Evolutionary conservation across 169 alveolate species (phyloP).

Genomic region (Plasmodium sp.): DNA sequence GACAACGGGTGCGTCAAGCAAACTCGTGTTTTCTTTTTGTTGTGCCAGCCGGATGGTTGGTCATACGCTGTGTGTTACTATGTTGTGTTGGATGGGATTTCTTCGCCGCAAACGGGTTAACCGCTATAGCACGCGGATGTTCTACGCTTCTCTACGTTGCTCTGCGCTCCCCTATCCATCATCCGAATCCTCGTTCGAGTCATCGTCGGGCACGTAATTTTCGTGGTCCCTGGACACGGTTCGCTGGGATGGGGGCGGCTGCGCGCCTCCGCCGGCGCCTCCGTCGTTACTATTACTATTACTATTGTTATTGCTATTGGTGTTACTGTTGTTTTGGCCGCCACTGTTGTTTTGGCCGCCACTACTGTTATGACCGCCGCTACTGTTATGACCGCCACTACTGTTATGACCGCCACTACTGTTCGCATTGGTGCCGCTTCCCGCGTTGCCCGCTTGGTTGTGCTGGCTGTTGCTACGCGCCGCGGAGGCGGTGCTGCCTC

Average conservation of each 20-base stretch:
- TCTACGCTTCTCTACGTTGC: background rate
- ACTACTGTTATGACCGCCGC: background rate
- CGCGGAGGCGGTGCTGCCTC: background rate
- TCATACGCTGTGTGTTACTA: background rate
- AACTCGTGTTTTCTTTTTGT: background rate
- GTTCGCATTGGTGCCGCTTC: conserved; percentile 84
- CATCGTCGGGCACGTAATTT: conserved; percentile 55
- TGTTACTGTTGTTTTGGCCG: too few species aligned
- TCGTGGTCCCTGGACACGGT: conserved; percentile 7
- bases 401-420: conserved; percentile 78
- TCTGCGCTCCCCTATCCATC: background rate
- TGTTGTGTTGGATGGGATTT: background rate
- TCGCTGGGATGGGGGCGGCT: background rate
- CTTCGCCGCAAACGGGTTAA: background rate
- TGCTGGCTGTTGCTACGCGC: background rate
- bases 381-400: background rate
- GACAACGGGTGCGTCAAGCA: background rate
- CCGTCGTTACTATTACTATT: background rate
- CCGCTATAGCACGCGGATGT: background rate
- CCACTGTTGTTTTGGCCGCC: background rate
- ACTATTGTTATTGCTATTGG: background rate
- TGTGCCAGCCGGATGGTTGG: background rate
- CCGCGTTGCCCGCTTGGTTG: conserved; percentile 63
- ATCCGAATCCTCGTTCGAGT: conserved; percentile 38
- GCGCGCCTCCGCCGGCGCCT: background rate